Base-by-base conservation (phyloP, 1,284 basidiomycete genomes). In the Schizophyllum commune region DNA sequence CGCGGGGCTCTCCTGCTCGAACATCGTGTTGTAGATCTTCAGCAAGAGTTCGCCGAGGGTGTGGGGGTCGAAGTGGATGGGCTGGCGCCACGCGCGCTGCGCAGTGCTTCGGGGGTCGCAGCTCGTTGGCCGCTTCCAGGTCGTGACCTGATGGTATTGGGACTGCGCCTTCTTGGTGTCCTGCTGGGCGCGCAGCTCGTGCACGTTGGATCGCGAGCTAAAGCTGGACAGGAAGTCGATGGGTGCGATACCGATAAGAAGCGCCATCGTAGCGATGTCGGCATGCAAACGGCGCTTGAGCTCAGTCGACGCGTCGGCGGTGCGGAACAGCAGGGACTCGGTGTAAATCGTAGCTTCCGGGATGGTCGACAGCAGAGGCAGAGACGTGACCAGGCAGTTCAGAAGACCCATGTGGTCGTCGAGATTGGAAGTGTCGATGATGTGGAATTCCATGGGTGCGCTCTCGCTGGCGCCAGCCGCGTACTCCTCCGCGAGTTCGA, bases 341-440 rank as follows among this genome's bases (percentile, higher is more conserved):
- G 79, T 79, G 62, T 79, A 77, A 4, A 82, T 61, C 0, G 76
- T 74, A 9, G 71, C 63, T 0, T 68, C 70, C 15, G 66, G 61
- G 13, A 66, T 63, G 1, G 63, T 60, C 13, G 62, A 65, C 5
- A 81, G 68, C 5, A 82, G 65, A 1, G 78, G 77, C 4, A 62
- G 56, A 1, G 73, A 64, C 11, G 68, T 69, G 19, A 73, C 63
- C 53, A 82, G 66, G n/a, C 81, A 60, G 62, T 82, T 81, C 32
- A 79, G 58, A 7, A 79, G 67, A 0, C 78, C 80, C 2, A 77
- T 57, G 56, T 79, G 73, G 61, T 80, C 78, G 34, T 65, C 65
- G 20, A 80, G 61, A 55, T 79, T 80, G 13, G 79, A 79, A 0
- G 80, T 78, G 51, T 81, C 76, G 61, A 82, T 75, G 39, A 80